Percentiles rank a stretch among this genome's conserved stretches.
These are phyloP conservation scores for Heterobasidion occidentale DNA, from an alignment of 1,284 basidiomycete species.

Conservation along the genomic window DNA sequence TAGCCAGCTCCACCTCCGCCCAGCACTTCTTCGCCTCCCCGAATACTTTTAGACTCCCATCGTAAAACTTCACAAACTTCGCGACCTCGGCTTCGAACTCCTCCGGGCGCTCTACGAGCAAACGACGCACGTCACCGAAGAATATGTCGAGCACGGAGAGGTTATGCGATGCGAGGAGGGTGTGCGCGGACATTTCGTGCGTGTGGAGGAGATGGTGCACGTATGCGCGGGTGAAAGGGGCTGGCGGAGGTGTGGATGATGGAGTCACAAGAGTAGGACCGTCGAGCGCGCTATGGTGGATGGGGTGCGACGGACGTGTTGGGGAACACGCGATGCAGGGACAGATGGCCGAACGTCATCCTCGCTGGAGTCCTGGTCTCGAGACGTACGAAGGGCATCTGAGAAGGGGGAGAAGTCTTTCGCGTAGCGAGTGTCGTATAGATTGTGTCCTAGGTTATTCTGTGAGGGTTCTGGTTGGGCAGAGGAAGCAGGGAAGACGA, in stretches of 20 bases:
- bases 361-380: slow-evolving; percentile 1
- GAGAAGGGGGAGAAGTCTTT: slow-evolving; percentile 53
- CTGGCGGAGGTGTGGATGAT: slow-evolving; percentile 16
- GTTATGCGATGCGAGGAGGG: slow-evolving; percentile 69
- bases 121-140: slow-evolving; percentile 44
- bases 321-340: slow-evolving; percentile 62
- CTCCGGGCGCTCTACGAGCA: slow-evolving; percentile 23
- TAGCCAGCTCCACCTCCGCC: slow-evolving; percentile 52
- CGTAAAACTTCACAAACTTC: slow-evolving; percentile 29
- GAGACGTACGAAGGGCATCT: slow-evolving; percentile 22
- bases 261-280: slow-evolving; percentile 8
- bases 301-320: slow-evolving; percentile 22
- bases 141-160: slow-evolving; percentile 58
- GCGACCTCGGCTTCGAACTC: slow-evolving; percentile 41
- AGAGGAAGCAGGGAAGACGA: slow-evolving; percentile 51
- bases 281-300: slow-evolving; percentile 46
- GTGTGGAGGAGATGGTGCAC: slow-evolving; percentile 77
- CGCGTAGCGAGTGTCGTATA: slow-evolving; percentile 52
- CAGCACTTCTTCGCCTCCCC: slow-evolving; percentile 46
- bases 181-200: slow-evolving; percentile 80
- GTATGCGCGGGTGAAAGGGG: slow-evolving; percentile 60
- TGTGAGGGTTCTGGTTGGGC: slow-evolving; percentile 5
- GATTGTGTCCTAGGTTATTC: slow-evolving; percentile 53
- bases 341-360: slow-evolving; percentile 28
- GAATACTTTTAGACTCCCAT: slow-evolving; percentile 18